Conservation (phyloP, 2,329 filamentous ascomycete species). For the Westerdykella ornata region DNA sequence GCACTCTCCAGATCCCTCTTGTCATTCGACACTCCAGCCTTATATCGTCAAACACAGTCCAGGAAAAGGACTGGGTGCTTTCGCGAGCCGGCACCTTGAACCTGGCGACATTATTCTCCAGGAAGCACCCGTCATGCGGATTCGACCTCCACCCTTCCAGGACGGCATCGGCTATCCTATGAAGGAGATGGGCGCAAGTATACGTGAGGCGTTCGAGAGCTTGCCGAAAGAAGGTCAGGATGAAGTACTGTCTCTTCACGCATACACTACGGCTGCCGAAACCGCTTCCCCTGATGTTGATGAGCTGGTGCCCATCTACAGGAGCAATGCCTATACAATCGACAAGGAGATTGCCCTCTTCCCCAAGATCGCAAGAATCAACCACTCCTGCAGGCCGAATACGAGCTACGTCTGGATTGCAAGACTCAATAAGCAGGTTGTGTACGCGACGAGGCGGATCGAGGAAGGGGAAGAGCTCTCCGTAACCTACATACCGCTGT, state of each 20-base stretch:
- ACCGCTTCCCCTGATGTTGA: slow-evolving; percentile 9
- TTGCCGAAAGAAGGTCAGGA: slow-evolving; percentile 17
- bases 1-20: slow-evolving; percentile 15
- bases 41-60: slow-evolving; percentile 28
- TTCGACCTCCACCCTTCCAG: slow-evolving; percentile 21
- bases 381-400: slow-evolving; percentile 34
- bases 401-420: slow-evolving; percentile 36
- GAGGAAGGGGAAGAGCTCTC: slow-evolving; percentile 37
- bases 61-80: slow-evolving; percentile 41
- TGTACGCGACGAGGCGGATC: slow-evolving; percentile 35
- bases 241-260: slow-evolving; percentile 25
- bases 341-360: slow-evolving; percentile 28
- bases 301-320: slow-evolving; percentile 26
- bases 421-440: slow-evolving; percentile 22
- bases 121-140: slow-evolving; percentile 36
- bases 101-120: slow-evolving; percentile 37
- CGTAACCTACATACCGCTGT: slow-evolving; percentile 36
- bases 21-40: slow-evolving; percentile 18
- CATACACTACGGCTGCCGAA: slow-evolving; percentile 17
- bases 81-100: slow-evolving; percentile 35
- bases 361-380: slow-evolving; percentile 33
- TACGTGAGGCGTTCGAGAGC: slow-evolving; percentile 20
- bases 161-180: slow-evolving; percentile 25
- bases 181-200: slow-evolving; percentile 14
- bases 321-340: slow-evolving; percentile 34